Evolutionary conservation across 805 yeast genomes (phyloP).

Genomic region (Sungouiella thailandica): DNA sequence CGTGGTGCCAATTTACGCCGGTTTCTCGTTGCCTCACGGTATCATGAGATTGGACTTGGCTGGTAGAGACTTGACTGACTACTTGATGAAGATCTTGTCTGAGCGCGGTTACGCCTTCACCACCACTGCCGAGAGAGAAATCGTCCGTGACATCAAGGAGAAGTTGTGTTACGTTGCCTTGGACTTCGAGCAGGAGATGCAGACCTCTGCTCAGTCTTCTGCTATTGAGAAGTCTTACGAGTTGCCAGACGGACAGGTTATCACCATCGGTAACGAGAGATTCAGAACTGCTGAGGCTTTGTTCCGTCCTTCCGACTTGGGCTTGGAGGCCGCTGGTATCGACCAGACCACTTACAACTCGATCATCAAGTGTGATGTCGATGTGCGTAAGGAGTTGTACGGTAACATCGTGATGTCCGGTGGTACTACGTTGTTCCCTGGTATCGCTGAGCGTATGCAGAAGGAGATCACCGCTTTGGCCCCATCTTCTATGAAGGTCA

Average conservation of each 20-base stretch:
- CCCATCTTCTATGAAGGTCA: slow-evolving; percentile 99
- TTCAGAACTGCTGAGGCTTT: slow-evolving; percentile 99
- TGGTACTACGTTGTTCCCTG: slow-evolving; percentile 99
- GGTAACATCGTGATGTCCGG: slow-evolving; percentile 99
- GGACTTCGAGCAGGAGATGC: slow-evolving; percentile 99
- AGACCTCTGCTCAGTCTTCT: slow-evolving; percentile 97
- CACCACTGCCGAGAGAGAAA: slow-evolving; percentile 99
- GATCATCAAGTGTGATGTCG: slow-evolving; percentile 98
- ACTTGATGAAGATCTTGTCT: slow-evolving; percentile 95
- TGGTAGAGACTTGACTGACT: slow-evolving; percentile 99
- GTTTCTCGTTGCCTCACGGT: slow-evolving; percentile 99
- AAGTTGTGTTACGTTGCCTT: slow-evolving; percentile 98
- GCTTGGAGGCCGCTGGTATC: slow-evolving; percentile 95
- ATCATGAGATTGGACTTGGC: slow-evolving; percentile 98
- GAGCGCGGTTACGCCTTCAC: slow-evolving; percentile 99
- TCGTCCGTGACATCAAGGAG: slow-evolving; percentile 92
- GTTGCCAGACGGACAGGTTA: slow-evolving; percentile 99
- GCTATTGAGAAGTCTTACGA: slow-evolving; percentile 98
- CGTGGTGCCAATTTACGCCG: slow-evolving; percentile 99
- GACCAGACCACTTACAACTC: slow-evolving; percentile 96
- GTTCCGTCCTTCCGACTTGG: slow-evolving; percentile 94
- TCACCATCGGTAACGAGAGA: slow-evolving; percentile 99
- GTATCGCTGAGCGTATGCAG: slow-evolving; percentile 99
- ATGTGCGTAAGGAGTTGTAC: slow-evolving; percentile 97
- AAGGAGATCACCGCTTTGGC: slow-evolving; percentile 99